Percentiles rank a stretch among this genome's conserved stretches.
Evolutionary conservation across 1,284 basidiomycete genomes (phyloP).

Genomic region (Cutaneotrichosporon sp.): DNA sequence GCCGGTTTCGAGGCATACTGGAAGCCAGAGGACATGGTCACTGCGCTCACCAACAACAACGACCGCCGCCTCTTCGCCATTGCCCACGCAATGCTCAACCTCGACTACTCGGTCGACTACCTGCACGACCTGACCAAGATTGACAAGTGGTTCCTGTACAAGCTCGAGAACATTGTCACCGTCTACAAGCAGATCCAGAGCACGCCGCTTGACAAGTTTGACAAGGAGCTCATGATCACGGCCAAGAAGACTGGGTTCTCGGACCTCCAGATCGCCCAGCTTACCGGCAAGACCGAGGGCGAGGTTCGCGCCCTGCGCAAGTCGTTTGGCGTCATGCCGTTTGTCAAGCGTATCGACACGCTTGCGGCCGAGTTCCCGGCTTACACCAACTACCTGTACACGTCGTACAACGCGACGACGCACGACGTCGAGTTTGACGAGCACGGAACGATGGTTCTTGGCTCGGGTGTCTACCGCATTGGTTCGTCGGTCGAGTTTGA

Average conservation of each 20-base stretch:
- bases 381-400: slow-evolving; percentile 99
- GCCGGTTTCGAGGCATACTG: slow-evolving; percentile 57
- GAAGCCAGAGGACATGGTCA: slow-evolving; percentile 77
- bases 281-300: slow-evolving; percentile 65
- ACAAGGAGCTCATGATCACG: slow-evolving; percentile 64
- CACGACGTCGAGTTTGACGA: slow-evolving; percentile 97
- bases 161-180: slow-evolving; percentile 78
- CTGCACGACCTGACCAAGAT: slow-evolving; percentile 95
- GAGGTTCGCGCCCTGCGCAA: slow-evolving; percentile 80
- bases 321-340: slow-evolving; percentile 80
- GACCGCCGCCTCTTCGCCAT: slow-evolving; percentile 94
- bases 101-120: slow-evolving; percentile 81
- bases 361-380: slow-evolving; percentile 98
- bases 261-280: slow-evolving; percentile 82
- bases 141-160: slow-evolving; percentile 99
- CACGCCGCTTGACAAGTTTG: slow-evolving; percentile 60
- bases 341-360: slow-evolving; percentile 99
- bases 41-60: slow-evolving; percentile 59
- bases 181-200: slow-evolving; percentile 69
- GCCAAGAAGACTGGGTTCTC: slow-evolving; percentile 94
- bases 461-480: slow-evolving; percentile 96
- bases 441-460: slow-evolving; percentile 98
- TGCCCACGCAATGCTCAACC: slow-evolving; percentile 84
- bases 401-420: slow-evolving; percentile 94
- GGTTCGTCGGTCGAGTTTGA: slow-evolving; percentile 99